These are phyloP conservation scores for Lophiotrema nucula DNA, from an alignment of 495 filamentous ascomycete genomes.

Conservation along the genomic window DNA sequence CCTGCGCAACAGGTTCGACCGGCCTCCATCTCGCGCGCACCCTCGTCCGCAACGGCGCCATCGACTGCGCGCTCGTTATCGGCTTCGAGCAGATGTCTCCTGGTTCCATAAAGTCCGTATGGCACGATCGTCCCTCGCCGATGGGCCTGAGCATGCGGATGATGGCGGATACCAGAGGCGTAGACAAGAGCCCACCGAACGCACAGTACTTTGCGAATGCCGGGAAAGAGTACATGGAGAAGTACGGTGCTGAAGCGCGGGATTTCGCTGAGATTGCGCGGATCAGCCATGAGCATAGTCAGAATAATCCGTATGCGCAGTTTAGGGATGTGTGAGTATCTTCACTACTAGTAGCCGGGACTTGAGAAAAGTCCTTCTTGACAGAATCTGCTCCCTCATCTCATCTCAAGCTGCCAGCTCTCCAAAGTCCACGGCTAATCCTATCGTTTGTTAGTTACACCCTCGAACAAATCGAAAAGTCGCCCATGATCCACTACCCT, in stretches of 20 bases:
- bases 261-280: slow-evolving; percentile 94
- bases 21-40: slow-evolving; percentile 79
- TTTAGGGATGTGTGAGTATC: slow-evolving; percentile 87
- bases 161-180: slow-evolving; percentile 76
- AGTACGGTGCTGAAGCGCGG: slow-evolving; percentile 73
- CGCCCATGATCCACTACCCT: slow-evolving; percentile 74
- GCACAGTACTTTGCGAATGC: slow-evolving; percentile 96
- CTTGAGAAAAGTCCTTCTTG: too few species aligned
- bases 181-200: slow-evolving; percentile 72
- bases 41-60: slow-evolving; percentile 71
- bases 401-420: too few species aligned
- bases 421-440: too few species aligned
- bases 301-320: slow-evolving; percentile 91
- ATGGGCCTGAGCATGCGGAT: slow-evolving; percentile 66
- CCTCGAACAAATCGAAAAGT: slow-evolving; percentile 72
- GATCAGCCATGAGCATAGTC: slow-evolving; percentile 84
- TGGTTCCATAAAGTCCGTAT: slow-evolving; percentile 72
- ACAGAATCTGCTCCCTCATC: too few species aligned
- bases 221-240: slow-evolving; percentile 89
- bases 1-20: slow-evolving; percentile 88
- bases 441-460: too few species aligned
- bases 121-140: slow-evolving; percentile 74
- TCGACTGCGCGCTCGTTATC: slow-evolving; percentile 81
- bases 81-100: slow-evolving; percentile 97
- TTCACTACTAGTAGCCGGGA: too few species aligned